Conservation (phyloP, 257 asterid genomes). For the Schizonepeta tenuifolia region DNA sequence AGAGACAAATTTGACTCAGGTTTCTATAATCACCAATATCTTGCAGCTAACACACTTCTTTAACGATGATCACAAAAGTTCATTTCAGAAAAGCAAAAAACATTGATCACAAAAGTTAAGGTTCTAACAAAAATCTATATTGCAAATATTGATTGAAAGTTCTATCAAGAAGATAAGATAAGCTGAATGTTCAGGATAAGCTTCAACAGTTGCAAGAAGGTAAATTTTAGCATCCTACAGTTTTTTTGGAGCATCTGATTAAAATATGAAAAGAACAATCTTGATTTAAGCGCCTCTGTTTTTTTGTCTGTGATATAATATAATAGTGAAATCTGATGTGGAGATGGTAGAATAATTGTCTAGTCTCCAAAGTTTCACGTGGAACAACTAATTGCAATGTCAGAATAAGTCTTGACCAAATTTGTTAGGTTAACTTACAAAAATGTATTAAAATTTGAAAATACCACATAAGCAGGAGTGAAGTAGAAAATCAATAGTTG, state of each 20-base stretch:
- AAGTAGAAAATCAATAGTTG: too few species aligned
- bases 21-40: slow-evolving; percentile 1
- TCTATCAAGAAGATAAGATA: slow-evolving; percentile 6
- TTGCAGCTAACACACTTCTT: neutral
- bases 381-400: slow-evolving; percentile 23
- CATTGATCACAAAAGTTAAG: neutral
- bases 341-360: slow-evolving; percentile 7
- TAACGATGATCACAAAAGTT: neutral
- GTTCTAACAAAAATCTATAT: neutral
- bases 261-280: neutral
- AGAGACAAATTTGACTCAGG: neutral
- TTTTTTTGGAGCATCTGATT: slow-evolving; percentile 18
- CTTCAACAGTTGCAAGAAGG: slow-evolving; percentile 7
- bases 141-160: neutral
- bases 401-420: neutral
- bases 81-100: too few species aligned
- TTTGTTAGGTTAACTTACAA: slow-evolving; percentile 8
- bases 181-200: neutral
- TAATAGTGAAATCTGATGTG: slow-evolving; percentile 22
- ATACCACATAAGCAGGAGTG: too few species aligned
- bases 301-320: neutral
- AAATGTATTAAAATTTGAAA: neutral
- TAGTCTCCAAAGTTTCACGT: neutral
- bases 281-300: neutral
- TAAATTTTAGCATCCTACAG: neutral